Conservation (phyloP, 208 protist species). For the Leishmania arabica region DNA sequence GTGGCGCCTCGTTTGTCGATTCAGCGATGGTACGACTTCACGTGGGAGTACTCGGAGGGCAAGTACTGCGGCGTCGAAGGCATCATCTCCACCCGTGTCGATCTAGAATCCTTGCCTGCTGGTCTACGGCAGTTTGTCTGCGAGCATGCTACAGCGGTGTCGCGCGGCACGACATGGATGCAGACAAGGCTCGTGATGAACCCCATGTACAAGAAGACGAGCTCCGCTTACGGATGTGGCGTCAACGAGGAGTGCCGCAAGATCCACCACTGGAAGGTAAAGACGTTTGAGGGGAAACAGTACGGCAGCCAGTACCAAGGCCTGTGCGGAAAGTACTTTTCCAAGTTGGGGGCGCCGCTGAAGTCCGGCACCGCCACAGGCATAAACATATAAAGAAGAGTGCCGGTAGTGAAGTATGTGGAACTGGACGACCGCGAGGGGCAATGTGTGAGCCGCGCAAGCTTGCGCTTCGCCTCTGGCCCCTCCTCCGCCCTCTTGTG, state of each 20-base stretch:
- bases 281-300: slow-evolving; percentile 62
- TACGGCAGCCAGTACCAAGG: slow-evolving; percentile 83
- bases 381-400: slow-evolving; percentile 69
- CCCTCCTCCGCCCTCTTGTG: not conserved
- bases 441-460: not conserved
- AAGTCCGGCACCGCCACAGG: slow-evolving; percentile 56
- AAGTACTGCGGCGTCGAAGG: slow-evolving; percentile 62
- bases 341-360: slow-evolving; percentile 38
- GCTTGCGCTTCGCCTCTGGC: not conserved
- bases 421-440: not conserved
- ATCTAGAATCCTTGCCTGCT: slow-evolving; percentile 55
- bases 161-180: slow-evolving; percentile 36
- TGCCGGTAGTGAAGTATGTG: not conserved
- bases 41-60: slow-evolving; percentile 81
- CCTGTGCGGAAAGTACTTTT: slow-evolving; percentile 63
- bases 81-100: slow-evolving; percentile 74
- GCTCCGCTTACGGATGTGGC: slow-evolving; percentile 68
- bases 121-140: slow-evolving; percentile 62
- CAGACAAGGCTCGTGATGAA: slow-evolving; percentile 33
- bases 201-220: slow-evolving; percentile 85
- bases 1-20: slow-evolving; percentile 56
- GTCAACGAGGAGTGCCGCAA: slow-evolving; percentile 59
- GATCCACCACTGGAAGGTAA: slow-evolving; percentile 70
- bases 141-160: slow-evolving; percentile 39
- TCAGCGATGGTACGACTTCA: slow-evolving; percentile 79